A percentile compares a stretch with the other conserved stretches of the same genome.
phyloP scores from a whole-genome alignment of 179 eudicot genomes.

The Silene vulgaris region DNA sequence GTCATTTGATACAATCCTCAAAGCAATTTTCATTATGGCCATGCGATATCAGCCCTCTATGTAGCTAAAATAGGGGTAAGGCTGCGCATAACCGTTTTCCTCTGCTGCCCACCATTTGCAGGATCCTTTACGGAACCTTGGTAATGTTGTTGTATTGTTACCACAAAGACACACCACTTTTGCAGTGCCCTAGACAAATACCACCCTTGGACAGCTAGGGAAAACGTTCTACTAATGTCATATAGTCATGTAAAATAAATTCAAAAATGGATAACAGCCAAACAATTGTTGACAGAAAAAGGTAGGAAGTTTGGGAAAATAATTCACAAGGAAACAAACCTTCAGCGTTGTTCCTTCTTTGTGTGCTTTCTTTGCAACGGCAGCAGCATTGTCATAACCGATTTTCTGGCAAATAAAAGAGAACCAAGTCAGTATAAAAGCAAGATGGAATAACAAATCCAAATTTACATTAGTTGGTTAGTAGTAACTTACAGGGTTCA shows the following conservation, averaged over 20 bases:
- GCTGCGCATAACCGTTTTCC: too few species aligned
- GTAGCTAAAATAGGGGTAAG: too few species aligned
- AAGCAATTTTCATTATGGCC: not conserved
- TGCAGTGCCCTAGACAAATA: not conserved
- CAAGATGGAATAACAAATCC: not conserved
- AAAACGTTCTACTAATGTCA: not conserved
- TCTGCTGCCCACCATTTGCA: too few species aligned
- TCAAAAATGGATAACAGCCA: not conserved
- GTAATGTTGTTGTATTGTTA: not conserved
- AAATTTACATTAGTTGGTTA: not conserved
- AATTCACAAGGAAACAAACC: conserved; percentile 33
- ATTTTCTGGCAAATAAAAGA: conserved; percentile 51
- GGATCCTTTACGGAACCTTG: not conserved
- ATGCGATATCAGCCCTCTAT: too few species aligned
- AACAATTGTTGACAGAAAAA: not conserved
- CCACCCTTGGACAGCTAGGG: not conserved
- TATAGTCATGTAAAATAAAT: not conserved
- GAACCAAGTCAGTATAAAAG: conserved; percentile 20
- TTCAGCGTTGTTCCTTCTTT: conserved; percentile 75
- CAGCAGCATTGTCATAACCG: conserved; percentile 93
- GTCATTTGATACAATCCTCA: not conserved
- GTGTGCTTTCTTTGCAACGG: conserved; percentile 85
- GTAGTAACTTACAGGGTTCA: conserved; percentile 76
- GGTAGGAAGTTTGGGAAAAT: not conserved
- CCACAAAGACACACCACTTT: not conserved